Evolutionary conservation across 108 stramenopile genomes (phyloP).

Genomic region (Nitzschia sp.): DNA sequence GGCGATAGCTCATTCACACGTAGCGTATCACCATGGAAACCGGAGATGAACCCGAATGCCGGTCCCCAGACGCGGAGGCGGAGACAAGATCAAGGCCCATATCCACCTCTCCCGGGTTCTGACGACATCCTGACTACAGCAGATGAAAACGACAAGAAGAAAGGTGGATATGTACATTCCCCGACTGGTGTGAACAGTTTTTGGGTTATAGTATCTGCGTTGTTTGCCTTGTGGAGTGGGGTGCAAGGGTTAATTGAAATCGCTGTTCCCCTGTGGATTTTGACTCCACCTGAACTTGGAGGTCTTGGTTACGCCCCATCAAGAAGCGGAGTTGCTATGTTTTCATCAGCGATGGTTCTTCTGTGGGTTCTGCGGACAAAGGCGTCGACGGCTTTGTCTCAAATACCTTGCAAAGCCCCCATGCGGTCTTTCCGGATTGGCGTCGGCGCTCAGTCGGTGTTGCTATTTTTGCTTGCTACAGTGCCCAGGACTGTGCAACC

Average conservation of each 20-base stretch:
- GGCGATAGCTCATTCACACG: neutral
- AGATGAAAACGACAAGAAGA: conserved; percentile 9
- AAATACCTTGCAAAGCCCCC: conserved; percentile 37
- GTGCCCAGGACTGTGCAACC: conserved; percentile 2
- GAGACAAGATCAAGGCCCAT: neutral
- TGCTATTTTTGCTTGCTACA: conserved; percentile 17
- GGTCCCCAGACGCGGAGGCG: neutral
- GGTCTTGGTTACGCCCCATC: conserved; percentile 48
- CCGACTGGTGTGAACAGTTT: neutral
- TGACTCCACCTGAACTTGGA: conserved; percentile 34
- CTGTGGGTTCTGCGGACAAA: conserved; percentile 33
- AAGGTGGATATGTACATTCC: neutral
- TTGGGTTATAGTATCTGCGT: conserved; percentile 10
- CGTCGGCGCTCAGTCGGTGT: conserved; percentile 19
- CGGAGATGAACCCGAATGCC: neutral
- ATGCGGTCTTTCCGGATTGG: conserved; percentile 47
- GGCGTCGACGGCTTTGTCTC: conserved; percentile 18
- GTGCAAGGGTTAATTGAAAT: conserved; percentile 42
- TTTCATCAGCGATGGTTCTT: conserved; percentile 36
- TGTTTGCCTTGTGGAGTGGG: conserved; percentile 10
- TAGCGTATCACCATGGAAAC: neutral
- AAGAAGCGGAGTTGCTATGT: conserved; percentile 33
- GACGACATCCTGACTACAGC: neutral
- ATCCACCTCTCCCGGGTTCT: neutral
- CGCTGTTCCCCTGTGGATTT: conserved; percentile 41